These are phyloP conservation scores for Boletus calvinii DNA, from an alignment of 1,284 basidiomycete species.

Conservation along the genomic window DNA sequence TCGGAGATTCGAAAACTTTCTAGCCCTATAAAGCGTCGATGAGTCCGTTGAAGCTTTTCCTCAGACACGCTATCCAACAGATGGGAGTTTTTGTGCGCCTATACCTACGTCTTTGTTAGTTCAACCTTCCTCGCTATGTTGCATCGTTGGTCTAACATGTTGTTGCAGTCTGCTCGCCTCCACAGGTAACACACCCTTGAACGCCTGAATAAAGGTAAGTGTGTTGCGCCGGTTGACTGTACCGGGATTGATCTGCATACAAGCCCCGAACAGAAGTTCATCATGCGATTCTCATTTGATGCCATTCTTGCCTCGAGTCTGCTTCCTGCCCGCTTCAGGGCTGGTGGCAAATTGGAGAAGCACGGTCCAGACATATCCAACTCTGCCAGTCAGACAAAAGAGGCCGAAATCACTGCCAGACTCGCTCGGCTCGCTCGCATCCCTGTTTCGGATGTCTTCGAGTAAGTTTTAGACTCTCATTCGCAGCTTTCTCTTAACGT, in stretches of 20 bases:
- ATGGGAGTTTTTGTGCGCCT: conserved; percentile 35
- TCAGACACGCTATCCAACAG: conserved; percentile 34
- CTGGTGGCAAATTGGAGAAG: conserved; percentile 19
- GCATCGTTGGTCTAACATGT: conserved; percentile 6
- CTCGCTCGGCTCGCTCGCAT: conserved; percentile 30
- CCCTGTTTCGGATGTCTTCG: conserved; percentile 24
- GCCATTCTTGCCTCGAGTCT: conserved; percentile 23
- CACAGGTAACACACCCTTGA: conserved; percentile 36
- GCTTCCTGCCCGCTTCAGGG: conserved; percentile 26
- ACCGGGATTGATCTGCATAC: conserved; percentile 10
- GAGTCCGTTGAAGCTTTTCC: neutral
- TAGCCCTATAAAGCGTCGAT: conserved; percentile 25
- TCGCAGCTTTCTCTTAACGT: neutral
- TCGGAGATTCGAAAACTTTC: conserved; percentile 30
- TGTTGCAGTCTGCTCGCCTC: conserved; percentile 24
- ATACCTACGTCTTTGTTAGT: conserved; percentile 33
- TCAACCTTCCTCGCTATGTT: neutral
- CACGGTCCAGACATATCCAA: conserved; percentile 32
- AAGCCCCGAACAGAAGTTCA: conserved; percentile 18
- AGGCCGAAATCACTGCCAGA: conserved; percentile 23
- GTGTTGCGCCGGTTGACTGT: neutral
- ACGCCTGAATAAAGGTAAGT: conserved; percentile 22
- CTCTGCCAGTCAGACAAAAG: conserved; percentile 16
- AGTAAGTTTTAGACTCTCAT: conserved; percentile 13
- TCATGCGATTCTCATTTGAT: conserved; percentile 25